Percentiles rank a stretch among this genome's conserved stretches.
phyloP scores from a whole-genome alignment of 371 early-diverging fungal genomes.

The Entomophthora muscae region DNA sequence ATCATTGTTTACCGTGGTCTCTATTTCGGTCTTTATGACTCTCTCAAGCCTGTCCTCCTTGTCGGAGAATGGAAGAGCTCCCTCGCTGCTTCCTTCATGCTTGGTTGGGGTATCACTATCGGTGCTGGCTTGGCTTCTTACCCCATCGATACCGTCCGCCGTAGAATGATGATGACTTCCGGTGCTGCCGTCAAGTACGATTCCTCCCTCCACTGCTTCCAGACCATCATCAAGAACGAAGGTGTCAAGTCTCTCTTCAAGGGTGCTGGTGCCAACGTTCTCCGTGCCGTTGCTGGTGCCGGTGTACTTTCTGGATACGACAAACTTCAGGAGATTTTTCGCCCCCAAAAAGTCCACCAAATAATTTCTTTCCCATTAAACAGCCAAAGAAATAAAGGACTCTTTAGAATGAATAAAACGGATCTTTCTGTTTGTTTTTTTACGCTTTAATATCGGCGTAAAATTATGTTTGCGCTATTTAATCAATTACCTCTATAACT shows the following conservation, averaged over 20 bases:
- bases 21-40: slow-evolving; percentile 71
- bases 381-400: no score
- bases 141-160: slow-evolving; percentile 81
- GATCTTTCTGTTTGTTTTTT: no score
- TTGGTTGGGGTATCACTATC: slow-evolving; percentile 46
- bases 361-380: no score
- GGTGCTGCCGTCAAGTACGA: slow-evolving; percentile 53
- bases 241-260: slow-evolving; percentile 62
- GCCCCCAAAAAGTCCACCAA: background rate
- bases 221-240: slow-evolving; percentile 45
- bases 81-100: slow-evolving; percentile 36
- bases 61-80: slow-evolving; percentile 28
- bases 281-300: slow-evolving; percentile 67
- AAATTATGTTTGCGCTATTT: no score
- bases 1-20: slow-evolving; percentile 75
- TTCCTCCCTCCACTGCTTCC: slow-evolving; percentile 46
- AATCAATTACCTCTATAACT: no score
- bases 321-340: slow-evolving; percentile 32
- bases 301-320: slow-evolving; percentile 48
- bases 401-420: no score
- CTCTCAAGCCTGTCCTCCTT: slow-evolving; percentile 40
- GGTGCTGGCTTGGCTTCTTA: slow-evolving; percentile 43
- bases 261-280: slow-evolving; percentile 63
- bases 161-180: slow-evolving; percentile 77
- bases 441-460: no score